A percentile compares a stretch with the other conserved stretches of the same genome.
phyloP scores from a whole-genome alignment of 139 green algal species.

The Diplosphaera chodatii region DNA sequence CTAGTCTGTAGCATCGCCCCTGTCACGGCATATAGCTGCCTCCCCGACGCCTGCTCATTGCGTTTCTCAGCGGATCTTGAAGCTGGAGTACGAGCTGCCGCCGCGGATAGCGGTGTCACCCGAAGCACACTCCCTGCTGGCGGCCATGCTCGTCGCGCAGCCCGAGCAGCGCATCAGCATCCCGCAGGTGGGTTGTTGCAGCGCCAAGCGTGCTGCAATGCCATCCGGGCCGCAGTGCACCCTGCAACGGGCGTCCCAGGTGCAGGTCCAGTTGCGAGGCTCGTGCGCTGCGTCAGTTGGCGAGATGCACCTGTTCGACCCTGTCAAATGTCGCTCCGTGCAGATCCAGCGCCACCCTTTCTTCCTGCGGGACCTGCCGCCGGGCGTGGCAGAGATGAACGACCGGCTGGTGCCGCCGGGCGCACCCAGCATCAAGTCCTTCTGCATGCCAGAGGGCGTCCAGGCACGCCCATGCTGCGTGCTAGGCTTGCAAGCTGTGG shows the following conservation, averaged over 20 bases:
- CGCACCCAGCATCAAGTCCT: background rate
- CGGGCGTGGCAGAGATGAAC: conserved; percentile 78
- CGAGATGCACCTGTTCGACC: too few species aligned
- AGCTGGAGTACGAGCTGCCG: conserved; percentile 72
- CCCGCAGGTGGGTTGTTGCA: too few species aligned
- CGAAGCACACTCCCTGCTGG: conserved; percentile 68
- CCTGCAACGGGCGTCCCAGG: too few species aligned
- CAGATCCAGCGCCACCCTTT: conserved; percentile 73
- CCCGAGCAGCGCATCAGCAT: conserved; percentile 74
- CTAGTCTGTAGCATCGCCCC: too few species aligned
- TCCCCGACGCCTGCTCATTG: too few species aligned
- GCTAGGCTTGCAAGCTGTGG: too few species aligned
- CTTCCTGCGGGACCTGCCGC: conserved; percentile 85
- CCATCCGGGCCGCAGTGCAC: too few species aligned
- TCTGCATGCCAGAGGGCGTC: background rate
- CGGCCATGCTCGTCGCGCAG: conserved; percentile 60
- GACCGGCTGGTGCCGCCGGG: conserved; percentile 25
- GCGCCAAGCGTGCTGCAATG: too few species aligned
- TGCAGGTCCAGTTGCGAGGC: too few species aligned
- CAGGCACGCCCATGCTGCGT: background rate
- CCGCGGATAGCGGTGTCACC: conserved; percentile 46
- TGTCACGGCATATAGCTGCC: too few species aligned
- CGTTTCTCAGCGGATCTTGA: conserved; percentile 67
- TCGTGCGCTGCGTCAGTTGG: too few species aligned
- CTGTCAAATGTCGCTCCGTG: too few species aligned